Conservation (phyloP, 2,329 filamentous ascomycete species). For the Anisogramma anomala region DNA sequence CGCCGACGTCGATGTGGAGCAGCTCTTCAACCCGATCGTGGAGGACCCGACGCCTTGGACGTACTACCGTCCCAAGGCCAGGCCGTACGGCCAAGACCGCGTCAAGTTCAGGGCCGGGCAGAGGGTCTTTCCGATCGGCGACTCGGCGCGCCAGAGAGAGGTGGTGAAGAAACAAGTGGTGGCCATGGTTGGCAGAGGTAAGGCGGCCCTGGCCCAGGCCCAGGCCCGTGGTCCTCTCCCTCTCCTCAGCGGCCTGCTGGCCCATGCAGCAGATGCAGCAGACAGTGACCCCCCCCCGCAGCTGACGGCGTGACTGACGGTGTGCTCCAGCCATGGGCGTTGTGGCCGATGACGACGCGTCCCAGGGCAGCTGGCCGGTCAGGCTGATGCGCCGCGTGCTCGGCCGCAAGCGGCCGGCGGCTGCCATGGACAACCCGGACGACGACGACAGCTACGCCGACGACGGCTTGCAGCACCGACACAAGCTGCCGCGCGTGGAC, state of each 20-base stretch:
- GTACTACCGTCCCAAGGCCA: slow-evolving; percentile 17
- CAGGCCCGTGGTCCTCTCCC: no score
- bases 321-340: slow-evolving; percentile 5
- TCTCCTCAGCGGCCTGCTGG: no score
- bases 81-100: slow-evolving; percentile 17
- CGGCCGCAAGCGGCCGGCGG: background rate
- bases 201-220: background rate
- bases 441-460: background rate
- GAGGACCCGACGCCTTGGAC: slow-evolving; percentile 18
- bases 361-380: background rate
- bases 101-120: slow-evolving; percentile 21
- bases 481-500: slow-evolving; percentile 9
- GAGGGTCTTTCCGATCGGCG: slow-evolving; percentile 26
- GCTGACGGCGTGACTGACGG: background rate
- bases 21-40: slow-evolving; percentile 20
- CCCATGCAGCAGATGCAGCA: background rate
- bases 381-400: background rate
- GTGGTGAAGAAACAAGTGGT: slow-evolving; percentile 17
- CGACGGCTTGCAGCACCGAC: background rate
- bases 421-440: background rate
- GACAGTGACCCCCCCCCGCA: background rate
- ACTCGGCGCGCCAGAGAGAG: slow-evolving; percentile 26
- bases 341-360: background rate
- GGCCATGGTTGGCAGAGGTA: slow-evolving; percentile 9
- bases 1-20: slow-evolving; percentile 19